Evolutionary conservation across 169 alveolate species (phyloP), one percentile per base, ranked within the genome.

Genomic region (Babesia sp.): DNA sequence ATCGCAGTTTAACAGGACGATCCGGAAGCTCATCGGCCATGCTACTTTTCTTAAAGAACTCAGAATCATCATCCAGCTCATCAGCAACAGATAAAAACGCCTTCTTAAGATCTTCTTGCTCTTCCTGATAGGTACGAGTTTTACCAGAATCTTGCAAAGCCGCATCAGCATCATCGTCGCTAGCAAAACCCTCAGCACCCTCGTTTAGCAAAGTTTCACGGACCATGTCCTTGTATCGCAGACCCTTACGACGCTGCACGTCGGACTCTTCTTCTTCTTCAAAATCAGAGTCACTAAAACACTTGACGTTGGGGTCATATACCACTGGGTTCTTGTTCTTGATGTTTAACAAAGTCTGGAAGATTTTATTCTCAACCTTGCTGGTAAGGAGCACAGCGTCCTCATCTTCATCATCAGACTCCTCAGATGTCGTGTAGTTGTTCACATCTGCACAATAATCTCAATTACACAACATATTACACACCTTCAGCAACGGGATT

Each of bases 401-500:
- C 36, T 78, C 87, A 50, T 91, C 95, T 57, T 90, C 95, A 42
- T 91, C 95, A 36, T 87, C 95, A 29, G 86, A 81, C n/a, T 58
- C 82, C 45, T 61, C 77, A 9, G 87, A 71, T 5, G 81, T 3
- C 2, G 59, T 33, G 4, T 64, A 48, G 36, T 50, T 48, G 14
- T 64, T 50, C 4, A 8, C 33, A 26, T 31, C 46, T 48, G 29
- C 16, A 26, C 18, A 1, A 9, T 29, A 18, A n/a, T 59, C 6
- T 3, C n/a, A 57, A 7, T 11, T 18, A 20, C 20, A 24, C 45
- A 12, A 28, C 16, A n/a, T n/a, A 37, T 14, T 36, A 41, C 44
- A 12, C 28, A 28, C 31, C n/a, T 31, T 26, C 46, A n/a, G 29
- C 71, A 14, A 34, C 57, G 37, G 18, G 24, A 22, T 60, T 37